Evolutionary conservation across 805 yeast species (phyloP).

Genomic region (Torulaspora franciscae): DNA sequence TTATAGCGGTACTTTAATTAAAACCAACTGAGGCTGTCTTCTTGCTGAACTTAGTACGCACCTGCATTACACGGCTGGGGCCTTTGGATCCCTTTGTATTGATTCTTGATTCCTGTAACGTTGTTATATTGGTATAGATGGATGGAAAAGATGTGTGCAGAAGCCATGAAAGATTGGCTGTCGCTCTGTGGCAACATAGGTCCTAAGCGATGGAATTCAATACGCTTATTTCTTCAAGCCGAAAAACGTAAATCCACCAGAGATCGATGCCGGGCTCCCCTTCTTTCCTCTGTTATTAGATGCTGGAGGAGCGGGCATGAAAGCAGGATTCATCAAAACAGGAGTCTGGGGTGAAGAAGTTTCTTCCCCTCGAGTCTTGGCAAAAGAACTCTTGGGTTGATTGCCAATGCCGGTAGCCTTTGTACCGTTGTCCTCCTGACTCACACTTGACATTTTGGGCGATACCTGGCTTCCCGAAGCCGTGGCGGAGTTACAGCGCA

Average conservation of each 20-base stretch:
- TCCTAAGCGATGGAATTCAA: too few species aligned
- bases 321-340: constrained; percentile 19
- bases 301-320: constrained; percentile 15
- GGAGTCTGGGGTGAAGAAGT: constrained; percentile 7
- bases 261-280: constrained; percentile 5
- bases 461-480: constrained; percentile 13
- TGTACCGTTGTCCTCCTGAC: constrained; percentile 7
- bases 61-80: too few species aligned
- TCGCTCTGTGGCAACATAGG: neutral
- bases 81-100: too few species aligned
- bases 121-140: too few species aligned
- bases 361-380: constrained; percentile 6
- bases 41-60: neutral
- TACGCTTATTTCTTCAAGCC: constrained; percentile 17
- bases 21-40: constrained; percentile 35
- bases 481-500: constrained; percentile 12
- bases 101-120: too few species aligned
- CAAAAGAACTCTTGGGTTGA: constrained; percentile 6
- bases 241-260: constrained; percentile 21
- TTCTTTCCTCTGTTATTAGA: constrained; percentile 14
- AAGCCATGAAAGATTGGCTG: neutral
- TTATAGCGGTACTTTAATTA: constrained; percentile 38
- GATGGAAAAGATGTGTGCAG: neutral
- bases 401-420: neutral
- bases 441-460: constrained; percentile 18